Base-by-base conservation (phyloP, 495 filamentous ascomycete species). In the Penicillium chermesinum region DNA sequence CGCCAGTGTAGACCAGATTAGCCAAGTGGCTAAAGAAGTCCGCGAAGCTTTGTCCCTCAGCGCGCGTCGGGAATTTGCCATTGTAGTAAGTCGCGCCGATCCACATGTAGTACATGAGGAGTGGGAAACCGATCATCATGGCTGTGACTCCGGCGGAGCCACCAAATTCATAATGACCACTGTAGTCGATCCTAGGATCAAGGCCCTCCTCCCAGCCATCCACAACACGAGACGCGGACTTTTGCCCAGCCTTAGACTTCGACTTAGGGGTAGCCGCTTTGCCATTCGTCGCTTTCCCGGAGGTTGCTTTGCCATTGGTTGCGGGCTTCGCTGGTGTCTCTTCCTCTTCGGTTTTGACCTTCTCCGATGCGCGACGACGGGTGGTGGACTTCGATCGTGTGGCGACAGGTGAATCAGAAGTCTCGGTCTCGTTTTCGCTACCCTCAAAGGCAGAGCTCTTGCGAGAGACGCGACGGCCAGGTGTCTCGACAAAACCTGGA, bases 51-150 rank as follows among this genome's bases (percentile, higher is more conserved):
- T 96, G 77, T 21, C 76, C 86, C 41, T 75, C 61, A n/a, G 69
- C 68, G 20, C 80, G 87, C 43, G 67, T 66, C 16, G 91, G 91
- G 48, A 94, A 75, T 52, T 86, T 81, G 50, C 89, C 89, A 67
- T 88, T 72, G 64, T 95, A 98, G 67, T 89, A 91, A 38, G 83
- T 88, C 33, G 91, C 87, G 21, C 93, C 93, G 62, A 95, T 84
- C 91, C 91, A 98, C 88, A 98, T 91, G 73, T 95, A 96, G 74
- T 86, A 96, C 93, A 98, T 98, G 52, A 98, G 75, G 36, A 86
- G 30, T 10, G 93, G 93, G 67, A 96, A 98, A 38, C 82, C 84
- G 49, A 93, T 74, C 89, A 98, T 98, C 81, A 95, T 88, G 44
- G 82, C 72, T 16, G 72, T 64, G 18, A 89, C 82, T 46, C 91